Evolutionary conservation across 352 stramenopile species (phyloP), one percentile per base, ranked within the genome.

Genomic region (Phytopythium oedochilum): DNA sequence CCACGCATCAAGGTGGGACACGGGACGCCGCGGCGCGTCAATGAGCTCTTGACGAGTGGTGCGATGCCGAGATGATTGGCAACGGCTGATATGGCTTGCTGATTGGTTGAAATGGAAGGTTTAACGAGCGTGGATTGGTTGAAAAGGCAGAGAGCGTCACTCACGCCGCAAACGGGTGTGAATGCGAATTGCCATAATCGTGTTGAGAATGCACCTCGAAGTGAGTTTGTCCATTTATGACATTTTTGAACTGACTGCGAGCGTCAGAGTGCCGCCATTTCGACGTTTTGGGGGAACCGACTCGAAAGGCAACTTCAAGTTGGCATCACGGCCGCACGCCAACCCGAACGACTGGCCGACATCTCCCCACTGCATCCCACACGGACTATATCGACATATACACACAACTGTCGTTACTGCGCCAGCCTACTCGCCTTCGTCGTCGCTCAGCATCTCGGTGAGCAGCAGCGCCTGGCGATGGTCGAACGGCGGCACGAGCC

Each of bases 381-480:
- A n/a, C n/a, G n/a, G n/a, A n/a, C n/a, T n/a, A n/a, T n/a, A n/a
- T n/a, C n/a, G n/a, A n/a, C n/a, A n/a, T n/a, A n/a, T n/a, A n/a
- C n/a, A n/a, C n/a, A n/a, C n/a, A n/a, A n/a, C n/a, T n/a, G n/a
- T n/a, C n/a, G n/a, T n/a, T n/a, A n/a, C n/a, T n/a, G n/a, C 23
- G 15, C 14, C 17, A 5, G 12, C 1, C 42, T 14, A 31, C n/a
- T 70, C 42, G 12, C 60, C 65, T 52, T 73, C 63, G n/a, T 73
- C 66, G 10, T 70, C 59, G 43, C 59, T 70, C 7, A 75, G 35
- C 52, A 78, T 64, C 0, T 59, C 55, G 18, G 53, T 31, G 7
- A 66, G 10, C 14, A 81, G 49, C 17, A 69, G 25, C 35, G 49
- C 7, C 0, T 38, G 55, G n/a, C 51, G 23, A 23, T 63, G 56